Base-by-base conservation (phyloP, 208 protist species). In the Leishmania guyanensis region DNA sequence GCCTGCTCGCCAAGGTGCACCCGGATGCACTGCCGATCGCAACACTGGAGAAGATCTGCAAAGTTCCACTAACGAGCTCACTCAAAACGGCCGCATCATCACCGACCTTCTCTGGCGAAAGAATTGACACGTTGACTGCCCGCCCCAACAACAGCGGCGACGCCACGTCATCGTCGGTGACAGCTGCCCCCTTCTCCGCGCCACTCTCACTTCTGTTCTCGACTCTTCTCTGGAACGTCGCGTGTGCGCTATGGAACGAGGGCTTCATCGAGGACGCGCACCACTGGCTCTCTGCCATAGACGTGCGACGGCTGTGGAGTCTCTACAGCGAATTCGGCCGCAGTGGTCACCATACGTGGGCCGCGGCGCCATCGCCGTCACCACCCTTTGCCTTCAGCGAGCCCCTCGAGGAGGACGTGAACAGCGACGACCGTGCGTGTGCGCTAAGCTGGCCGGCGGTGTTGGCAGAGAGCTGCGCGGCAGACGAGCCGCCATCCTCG, bases 191-290 rank as follows among this genome's bases (percentile, higher is more conserved):
- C 12, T 29, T 22, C 17, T 56, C 58, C 17, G 36, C 36, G 1
- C 36, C 36, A 39, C 36, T 39, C 36, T 39, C 36, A 39, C 36
- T 39, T 39, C 36, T 39, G 36, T 1, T 39, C 36, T 39, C 36
- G 36, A 39, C 36, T 39, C 36, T 39, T 39, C 36, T 39, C 36
- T 39, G 36, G 36, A 39, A 39, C 77, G 85, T 84, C 2, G 87
- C 89, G 17, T 90, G 84, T 71, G 87, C 83, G 54, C 76, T 92
- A 51, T 95, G 92, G 92, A 78, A 86, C 51, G 84, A 90, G 14
- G 92, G 92, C 60, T 82, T 89, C 33, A 66, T 95, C 51, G 86
- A 86, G 68, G 89, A 93, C 53, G 85, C 88, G 9, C 82, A 91
- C 58, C 78, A 88, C 58, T 95, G 90, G 89, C 82, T 95, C 14